phyloP scores from a whole-genome alignment of 1,139 yeast genomes.

The Blastobotrys ciferrii region DNA sequence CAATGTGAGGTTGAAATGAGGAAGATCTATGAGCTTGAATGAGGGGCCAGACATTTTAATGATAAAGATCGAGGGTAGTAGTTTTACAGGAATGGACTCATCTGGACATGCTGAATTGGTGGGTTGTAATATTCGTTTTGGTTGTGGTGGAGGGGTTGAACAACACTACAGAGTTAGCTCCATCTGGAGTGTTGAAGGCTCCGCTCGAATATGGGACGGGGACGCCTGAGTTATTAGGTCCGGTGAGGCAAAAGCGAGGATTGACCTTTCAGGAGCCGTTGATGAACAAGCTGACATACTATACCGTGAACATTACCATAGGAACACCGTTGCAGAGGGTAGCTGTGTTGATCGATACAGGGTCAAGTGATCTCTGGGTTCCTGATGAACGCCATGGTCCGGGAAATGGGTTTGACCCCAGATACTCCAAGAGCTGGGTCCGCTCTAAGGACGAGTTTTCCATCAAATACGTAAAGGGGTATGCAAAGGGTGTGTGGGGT shows the following conservation, averaged over 20 bases:
- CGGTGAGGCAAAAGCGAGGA: slow-evolving; percentile 5
- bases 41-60: too few species aligned
- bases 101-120: slow-evolving; percentile 4
- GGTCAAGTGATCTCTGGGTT: slow-evolving; percentile 71
- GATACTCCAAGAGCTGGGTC: slow-evolving; percentile 23
- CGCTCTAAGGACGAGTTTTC: slow-evolving; percentile 22
- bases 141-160: neutral
- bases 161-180: neutral
- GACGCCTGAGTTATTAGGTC: neutral
- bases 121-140: neutral
- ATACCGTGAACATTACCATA: slow-evolving; percentile 34
- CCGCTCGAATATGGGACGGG: slow-evolving; percentile 1
- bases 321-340: slow-evolving; percentile 30
- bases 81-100: too few species aligned
- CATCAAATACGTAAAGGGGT: slow-evolving; percentile 30
- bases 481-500: slow-evolving; percentile 31
- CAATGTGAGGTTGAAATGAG: too few species aligned
- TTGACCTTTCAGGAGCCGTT: slow-evolving; percentile 25
- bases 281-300: slow-evolving; percentile 26
- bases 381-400: slow-evolving; percentile 27
- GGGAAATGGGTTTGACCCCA: slow-evolving; percentile 24
- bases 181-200: slow-evolving; percentile 8
- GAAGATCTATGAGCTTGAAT: too few species aligned
- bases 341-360: slow-evolving; percentile 52
- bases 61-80: too few species aligned